Conservation (phyloP, 169 alveolate species). For the Fabrea salina region DNA sequence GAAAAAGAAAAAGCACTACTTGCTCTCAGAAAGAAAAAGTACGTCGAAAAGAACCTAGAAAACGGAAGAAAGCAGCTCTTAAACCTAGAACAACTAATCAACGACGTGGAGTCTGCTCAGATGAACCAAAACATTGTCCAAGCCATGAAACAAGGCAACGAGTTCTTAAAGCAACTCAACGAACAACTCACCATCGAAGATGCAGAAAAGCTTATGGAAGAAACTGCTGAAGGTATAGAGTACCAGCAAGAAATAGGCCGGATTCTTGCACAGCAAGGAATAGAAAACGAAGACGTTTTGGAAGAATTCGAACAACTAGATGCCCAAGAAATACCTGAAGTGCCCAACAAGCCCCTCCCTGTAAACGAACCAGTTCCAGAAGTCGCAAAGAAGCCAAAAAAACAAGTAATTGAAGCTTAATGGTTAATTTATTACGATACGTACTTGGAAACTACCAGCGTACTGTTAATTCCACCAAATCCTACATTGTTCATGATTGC, state of each 20-base stretch:
- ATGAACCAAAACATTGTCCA: not conserved
- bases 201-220: conserved; percentile 29
- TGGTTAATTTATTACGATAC: not conserved
- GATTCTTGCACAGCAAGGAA: conserved; percentile 2
- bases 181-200: conserved; percentile 17
- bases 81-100: conserved; percentile 2
- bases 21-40: conserved; percentile 13
- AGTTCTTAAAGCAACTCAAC: not conserved
- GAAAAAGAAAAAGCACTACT: conserved; percentile 24
- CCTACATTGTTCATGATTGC: conserved; percentile 6
- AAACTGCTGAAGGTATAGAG: conserved; percentile 26
- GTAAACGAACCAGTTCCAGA: too few relatives aligned
- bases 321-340: too few relatives aligned
- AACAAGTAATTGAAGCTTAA: too few relatives aligned
- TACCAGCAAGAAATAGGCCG: conserved; percentile 18
- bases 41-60: conserved; percentile 30
- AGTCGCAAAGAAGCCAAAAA: too few relatives aligned
- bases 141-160: conserved; percentile 4
- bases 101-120: conserved; percentile 9
- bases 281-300: conserved; percentile 2
- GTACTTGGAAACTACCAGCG: not conserved
- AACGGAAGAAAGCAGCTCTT: not conserved
- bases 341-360: too few relatives aligned
- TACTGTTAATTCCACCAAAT: conserved; percentile 16
- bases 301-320: conserved; percentile 20